phyloP scores from a whole-genome alignment of 2,329 filamentous ascomycete species.

The Microthyrium microscopicum region DNA sequence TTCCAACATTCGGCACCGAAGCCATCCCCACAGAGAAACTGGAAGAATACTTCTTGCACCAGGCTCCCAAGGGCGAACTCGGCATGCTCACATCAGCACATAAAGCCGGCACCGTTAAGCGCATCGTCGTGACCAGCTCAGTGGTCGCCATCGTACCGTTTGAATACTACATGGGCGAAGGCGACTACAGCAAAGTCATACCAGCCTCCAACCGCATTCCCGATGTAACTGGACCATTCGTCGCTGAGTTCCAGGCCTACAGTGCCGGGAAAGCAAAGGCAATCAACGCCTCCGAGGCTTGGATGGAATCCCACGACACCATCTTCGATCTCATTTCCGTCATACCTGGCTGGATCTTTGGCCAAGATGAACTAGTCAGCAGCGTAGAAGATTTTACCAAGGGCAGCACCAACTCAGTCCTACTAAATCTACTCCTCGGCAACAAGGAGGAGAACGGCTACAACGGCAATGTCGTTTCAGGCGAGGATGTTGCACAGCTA shows the following conservation, averaged over 20 bases:
- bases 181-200: constrained; percentile 2
- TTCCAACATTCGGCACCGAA: neutral
- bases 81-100: constrained; percentile 22
- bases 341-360: constrained; percentile 15
- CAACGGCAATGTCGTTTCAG: constrained; percentile 10
- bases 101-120: constrained; percentile 18
- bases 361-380: constrained; percentile 15
- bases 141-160: constrained; percentile 11
- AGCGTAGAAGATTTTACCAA: constrained; percentile 9
- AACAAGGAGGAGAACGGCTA: constrained; percentile 6
- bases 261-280: constrained; percentile 14
- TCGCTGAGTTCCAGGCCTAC: constrained; percentile 12
- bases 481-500: constrained; percentile 17
- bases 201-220: constrained; percentile 8
- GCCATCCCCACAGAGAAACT: constrained; percentile 7
- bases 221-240: constrained; percentile 11
- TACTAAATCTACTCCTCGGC: constrained; percentile 11
- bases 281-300: constrained; percentile 12
- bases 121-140: constrained; percentile 22
- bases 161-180: constrained; percentile 1
- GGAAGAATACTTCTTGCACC: constrained; percentile 9
- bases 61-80: constrained; percentile 21
- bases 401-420: constrained; percentile 13
- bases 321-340: constrained; percentile 17
- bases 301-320: constrained; percentile 12